Evolutionary conservation across 176 grass and related monocot genomes (phyloP), one percentile per base, ranked within the genome.

Genomic region (Thalia dealbata): DNA sequence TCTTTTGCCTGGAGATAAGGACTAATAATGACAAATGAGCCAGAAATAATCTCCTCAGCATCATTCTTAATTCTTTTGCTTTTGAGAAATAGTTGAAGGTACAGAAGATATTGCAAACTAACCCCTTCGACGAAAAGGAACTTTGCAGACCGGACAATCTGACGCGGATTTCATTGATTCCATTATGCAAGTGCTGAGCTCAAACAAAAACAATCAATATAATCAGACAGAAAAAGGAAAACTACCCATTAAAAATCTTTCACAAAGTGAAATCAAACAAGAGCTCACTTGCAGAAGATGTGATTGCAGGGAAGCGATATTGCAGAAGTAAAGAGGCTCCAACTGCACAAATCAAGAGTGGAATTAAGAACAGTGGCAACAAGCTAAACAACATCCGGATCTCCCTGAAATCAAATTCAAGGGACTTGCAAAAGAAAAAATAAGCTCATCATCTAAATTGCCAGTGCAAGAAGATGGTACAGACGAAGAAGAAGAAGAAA

Each of bases 91-190:
- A 38, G 4, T 38, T 38, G 1, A 38, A 4, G 32, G 32, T 38
- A 38, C 32, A 38, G 32, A 38, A 38, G 32, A 65, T 41, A 3
- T 14, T 67, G 15, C 23, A 29, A 67, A 73, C 86, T 30, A 30
- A 97, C 85, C 93, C 90, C 93, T 84, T 48, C 84, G 85, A 46
- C 58, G 89, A 80, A 82, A 92, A 10, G 93, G 93, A 45, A 90
- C 75, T 82, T 97, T 97, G 85, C 89, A 97, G 51, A 92, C 76
- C 0, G 93, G 93, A 55, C 93, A 92, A 83, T 6, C 82, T 13
- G 89, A 88, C 26, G 71, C 41, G 10, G 76, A 86, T 60, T 97
- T 97, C 93, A 90, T 90, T 2, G 93, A 97, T 44, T 90, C 78
- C 60, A 22, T 54, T 70, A 97, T 81, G 82, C 93, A 92, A 10